Evolutionary conservation across 1,284 basidiomycete species (phyloP).

Genomic region (Puccinia hordei): DNA sequence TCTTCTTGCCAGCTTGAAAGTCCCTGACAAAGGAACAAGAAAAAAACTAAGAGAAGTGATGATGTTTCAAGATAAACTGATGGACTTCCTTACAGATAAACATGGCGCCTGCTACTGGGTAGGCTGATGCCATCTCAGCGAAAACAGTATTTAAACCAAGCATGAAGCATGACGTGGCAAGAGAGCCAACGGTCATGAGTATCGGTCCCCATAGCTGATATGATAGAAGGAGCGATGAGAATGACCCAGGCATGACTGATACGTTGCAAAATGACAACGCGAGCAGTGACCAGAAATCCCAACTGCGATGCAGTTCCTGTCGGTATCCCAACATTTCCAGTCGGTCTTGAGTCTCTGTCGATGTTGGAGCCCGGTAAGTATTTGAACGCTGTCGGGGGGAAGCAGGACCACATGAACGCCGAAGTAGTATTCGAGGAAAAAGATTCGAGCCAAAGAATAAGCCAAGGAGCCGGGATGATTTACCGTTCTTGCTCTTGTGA

Average conservation of each 20-base stretch:
- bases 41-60: background rate
- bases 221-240: background rate
- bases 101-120: constrained; percentile 31
- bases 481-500: background rate
- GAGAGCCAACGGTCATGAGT: background rate
- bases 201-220: background rate
- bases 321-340: constrained; percentile 20
- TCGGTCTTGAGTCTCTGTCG: background rate
- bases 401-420: background rate
- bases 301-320: constrained; percentile 30
- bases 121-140: constrained; percentile 38
- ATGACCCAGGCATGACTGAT: background rate
- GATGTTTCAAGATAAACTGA: background rate
- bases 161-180: background rate
- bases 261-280: constrained; percentile 21
- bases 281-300: constrained; percentile 38
- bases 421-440: background rate
- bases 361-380: background rate
- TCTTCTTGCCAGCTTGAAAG: constrained; percentile 23
- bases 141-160: background rate
- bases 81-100: constrained; percentile 30
- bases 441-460: background rate
- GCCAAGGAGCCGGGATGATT: background rate
- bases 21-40: constrained; percentile 10
- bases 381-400: background rate